These are phyloP conservation scores for Delphinella strobiligena DNA, from an alignment of 2,329 filamentous ascomycete genomes.

Conservation along the genomic window DNA sequence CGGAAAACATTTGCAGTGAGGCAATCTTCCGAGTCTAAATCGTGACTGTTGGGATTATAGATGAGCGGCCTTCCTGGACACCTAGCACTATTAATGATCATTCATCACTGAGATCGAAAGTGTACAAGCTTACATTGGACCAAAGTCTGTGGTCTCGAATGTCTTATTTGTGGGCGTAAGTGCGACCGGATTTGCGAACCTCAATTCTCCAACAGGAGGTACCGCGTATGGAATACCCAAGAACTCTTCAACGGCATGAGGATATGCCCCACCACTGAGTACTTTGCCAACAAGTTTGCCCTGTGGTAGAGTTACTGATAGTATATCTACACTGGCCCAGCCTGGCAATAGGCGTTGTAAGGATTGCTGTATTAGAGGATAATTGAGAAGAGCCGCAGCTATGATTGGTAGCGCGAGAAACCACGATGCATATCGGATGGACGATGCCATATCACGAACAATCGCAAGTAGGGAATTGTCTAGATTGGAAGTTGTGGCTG, in stretches of 20 bases:
- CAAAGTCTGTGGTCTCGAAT: constrained; percentile 19
- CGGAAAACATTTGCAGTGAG: constrained; percentile 49
- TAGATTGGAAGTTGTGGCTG: too few species aligned
- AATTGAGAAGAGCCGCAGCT: neutral
- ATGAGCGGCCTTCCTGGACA: constrained; percentile 15
- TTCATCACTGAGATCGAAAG: constrained; percentile 14
- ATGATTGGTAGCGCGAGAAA: neutral
- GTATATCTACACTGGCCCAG: neutral
- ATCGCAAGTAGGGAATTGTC: too few species aligned
- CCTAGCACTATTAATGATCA: constrained; percentile 8
- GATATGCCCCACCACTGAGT: constrained; percentile 12
- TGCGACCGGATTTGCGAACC: constrained; percentile 27
- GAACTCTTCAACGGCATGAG: constrained; percentile 15
- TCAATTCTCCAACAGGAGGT: constrained; percentile 13
- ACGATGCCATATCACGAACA: neutral
- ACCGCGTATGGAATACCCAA: constrained; percentile 15
- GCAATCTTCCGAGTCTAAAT: constrained; percentile 37
- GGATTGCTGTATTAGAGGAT: neutral
- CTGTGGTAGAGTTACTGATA: constrained; percentile 11
- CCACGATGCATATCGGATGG: neutral
- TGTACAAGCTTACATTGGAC: constrained; percentile 9
- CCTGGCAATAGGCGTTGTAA: neutral
- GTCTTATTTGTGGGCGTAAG: constrained; percentile 23
- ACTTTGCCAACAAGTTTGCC: constrained; percentile 14
- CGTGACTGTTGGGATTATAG: neutral